Conservation (phyloP, 169 alveolate species). For the Cryptosporidium felis region DNA sequence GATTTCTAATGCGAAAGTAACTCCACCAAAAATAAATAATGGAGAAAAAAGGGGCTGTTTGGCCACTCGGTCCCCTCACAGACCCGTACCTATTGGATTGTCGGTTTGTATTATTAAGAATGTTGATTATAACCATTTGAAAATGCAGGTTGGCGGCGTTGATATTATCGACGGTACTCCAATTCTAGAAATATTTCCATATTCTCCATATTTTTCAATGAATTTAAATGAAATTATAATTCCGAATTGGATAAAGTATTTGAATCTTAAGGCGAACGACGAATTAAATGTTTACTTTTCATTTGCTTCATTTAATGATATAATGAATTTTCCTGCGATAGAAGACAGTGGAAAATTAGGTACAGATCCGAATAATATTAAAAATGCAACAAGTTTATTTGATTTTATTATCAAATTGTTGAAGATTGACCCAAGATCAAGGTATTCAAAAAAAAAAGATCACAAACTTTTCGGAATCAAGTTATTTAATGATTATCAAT, state of each 20-base stretch:
- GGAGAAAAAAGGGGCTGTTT: slow-evolving; percentile 42
- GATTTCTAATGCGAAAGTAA: slow-evolving; percentile 16
- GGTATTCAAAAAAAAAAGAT: slow-evolving; percentile 1
- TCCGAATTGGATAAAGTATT: slow-evolving; percentile 4
- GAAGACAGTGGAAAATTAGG: neutral
- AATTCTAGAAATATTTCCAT: slow-evolving; percentile 30
- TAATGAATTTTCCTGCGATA: neutral
- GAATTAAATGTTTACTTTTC: slow-evolving; percentile 16
- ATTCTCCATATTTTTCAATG: neutral
- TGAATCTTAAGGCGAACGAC: neutral
- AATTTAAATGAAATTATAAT: neutral
- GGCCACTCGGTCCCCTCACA: slow-evolving; percentile 61
- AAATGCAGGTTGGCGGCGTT: neutral
- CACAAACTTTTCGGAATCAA: slow-evolving; percentile 24
- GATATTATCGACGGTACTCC: slow-evolving; percentile 49
- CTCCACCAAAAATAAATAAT: slow-evolving; percentile 36
- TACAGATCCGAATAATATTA: neutral
- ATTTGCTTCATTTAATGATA: slow-evolving; percentile 33
- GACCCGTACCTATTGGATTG: slow-evolving; percentile 30
- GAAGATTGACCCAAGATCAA: slow-evolving; percentile 4
- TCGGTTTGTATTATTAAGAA: neutral
- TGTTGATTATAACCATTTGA: slow-evolving; percentile 2
- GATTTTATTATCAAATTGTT: slow-evolving; percentile 8
- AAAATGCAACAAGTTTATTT: too few species aligned
- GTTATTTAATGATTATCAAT: slow-evolving; percentile 11